Percentiles rank a stretch among this genome's conserved stretches.
phyloP scores from a whole-genome alignment of 371 early-diverging fungal species.

The Mucor mucedo region DNA sequence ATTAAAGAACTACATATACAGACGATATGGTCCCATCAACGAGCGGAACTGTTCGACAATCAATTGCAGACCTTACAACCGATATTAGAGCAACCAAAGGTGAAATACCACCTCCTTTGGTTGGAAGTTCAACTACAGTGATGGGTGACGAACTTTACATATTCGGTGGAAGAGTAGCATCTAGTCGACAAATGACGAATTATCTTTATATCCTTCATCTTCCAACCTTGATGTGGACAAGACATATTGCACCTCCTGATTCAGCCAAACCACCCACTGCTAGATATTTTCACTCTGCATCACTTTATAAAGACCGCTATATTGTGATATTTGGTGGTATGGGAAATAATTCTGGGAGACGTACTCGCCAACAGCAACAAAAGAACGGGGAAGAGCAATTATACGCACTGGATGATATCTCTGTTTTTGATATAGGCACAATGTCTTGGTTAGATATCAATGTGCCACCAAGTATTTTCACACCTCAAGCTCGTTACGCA shows the following conservation, averaged over 20 bases:
- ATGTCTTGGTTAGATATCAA: conserved; percentile 65
- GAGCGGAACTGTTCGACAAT: conserved; percentile 9
- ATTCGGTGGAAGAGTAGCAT: conserved; percentile 78
- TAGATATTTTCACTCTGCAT: conserved; percentile 81
- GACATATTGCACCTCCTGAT: conserved; percentile 51
- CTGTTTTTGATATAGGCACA: conserved; percentile 65
- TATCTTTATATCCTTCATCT: conserved; percentile 74
- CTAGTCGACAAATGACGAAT: conserved; percentile 73
- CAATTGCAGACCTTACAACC: conserved; percentile 29
- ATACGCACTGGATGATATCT: conserved; percentile 70
- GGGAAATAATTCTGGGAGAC: conserved; percentile 31
- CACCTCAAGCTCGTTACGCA: conserved; percentile 79
- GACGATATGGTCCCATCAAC: not conserved
- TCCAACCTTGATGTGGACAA: conserved; percentile 66
- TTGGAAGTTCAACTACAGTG: conserved; percentile 76
- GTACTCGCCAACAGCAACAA: conserved; percentile 5
- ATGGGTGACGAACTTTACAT: conserved; percentile 70
- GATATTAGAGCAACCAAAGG: conserved; percentile 60
- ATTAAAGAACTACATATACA: not conserved
- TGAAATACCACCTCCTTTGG: conserved; percentile 78
- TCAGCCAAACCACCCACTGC: conserved; percentile 57
- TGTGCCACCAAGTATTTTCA: conserved; percentile 52
- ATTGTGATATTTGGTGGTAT: conserved; percentile 71
- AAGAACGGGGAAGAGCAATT: conserved; percentile 37
- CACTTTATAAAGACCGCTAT: conserved; percentile 55